Base-by-base conservation (phyloP, 768 basidiomycete species). In the Russula earlei region DNA sequence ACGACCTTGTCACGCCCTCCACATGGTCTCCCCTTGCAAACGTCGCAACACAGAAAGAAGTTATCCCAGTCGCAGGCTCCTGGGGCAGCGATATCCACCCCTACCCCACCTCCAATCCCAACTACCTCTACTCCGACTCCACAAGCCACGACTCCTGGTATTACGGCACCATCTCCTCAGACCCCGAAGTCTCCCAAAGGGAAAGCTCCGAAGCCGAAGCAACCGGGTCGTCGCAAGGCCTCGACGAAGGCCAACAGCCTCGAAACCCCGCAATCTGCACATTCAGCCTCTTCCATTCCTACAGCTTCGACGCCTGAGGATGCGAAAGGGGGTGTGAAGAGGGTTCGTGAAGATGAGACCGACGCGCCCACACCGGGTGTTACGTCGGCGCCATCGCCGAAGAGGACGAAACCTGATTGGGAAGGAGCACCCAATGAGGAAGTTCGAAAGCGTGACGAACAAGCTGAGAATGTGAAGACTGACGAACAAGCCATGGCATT, bases 371-470 rank as follows among this genome's bases (percentile, higher is more conserved):
- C 55, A 6, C 56, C 46, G 49, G 36, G 45, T 31, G n/a, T 54
- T 20, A 2, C 73, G 60, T 78, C 81, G 52, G 80, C 78, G 7
- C 85, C 84, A 7, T 82, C 85, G 6, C 83, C 87, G 14, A 89
- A 89, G 70, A 80, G 84, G 45, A 66, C 70, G 47, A 86, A 84
- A 74, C 80, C 77, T 20, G 85, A 89, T 52, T 87, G 82, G 81
- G 84, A 85, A 45, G 77, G 78, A 9, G 73, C 78, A 24, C 70
- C 77, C 15, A 81, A 72, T 59, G 71, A 73, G 55, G 69, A 74
- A 49, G 50, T 69, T 31, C 71, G 75, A 4, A 69, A 65, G 40
- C 53, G 61, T 34, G 52, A 56, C 11, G 61, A 60, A 22, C 52
- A 62, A 49, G 61, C 50, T 4, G 55, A 60, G 27, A 52, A 34